Percentiles rank a stretch among this genome's conserved stretches.
phyloP scores from a whole-genome alignment of 768 basidiomycete genomes.

The Tricholoma sp. region DNA sequence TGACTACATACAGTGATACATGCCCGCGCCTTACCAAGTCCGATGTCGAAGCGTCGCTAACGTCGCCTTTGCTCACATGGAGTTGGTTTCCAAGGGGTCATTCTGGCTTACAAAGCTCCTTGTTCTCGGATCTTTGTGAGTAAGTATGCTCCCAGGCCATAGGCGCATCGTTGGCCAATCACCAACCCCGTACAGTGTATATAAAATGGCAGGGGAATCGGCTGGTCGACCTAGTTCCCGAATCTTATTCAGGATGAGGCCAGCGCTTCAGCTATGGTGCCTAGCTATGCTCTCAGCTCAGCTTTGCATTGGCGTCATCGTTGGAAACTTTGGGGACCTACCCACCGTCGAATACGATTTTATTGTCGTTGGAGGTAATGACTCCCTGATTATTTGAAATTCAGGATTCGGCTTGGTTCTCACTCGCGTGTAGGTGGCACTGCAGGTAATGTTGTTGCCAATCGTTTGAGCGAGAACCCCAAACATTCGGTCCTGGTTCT shows the following conservation, averaged over 20 bases:
- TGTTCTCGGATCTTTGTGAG: too few relatives aligned
- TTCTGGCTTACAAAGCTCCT: too few relatives aligned
- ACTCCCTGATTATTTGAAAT: not conserved
- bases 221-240: not conserved
- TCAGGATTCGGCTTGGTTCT: conserved; percentile 30
- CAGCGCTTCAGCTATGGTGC: not conserved
- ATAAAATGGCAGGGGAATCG: not conserved
- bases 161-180: too few relatives aligned
- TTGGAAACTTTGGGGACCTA: conserved; percentile 2
- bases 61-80: too few relatives aligned
- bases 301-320: not conserved
- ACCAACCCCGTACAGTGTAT: not conserved
- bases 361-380: conserved; percentile 21
- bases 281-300: not conserved
- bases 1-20: too few relatives aligned
- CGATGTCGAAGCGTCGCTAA: too few relatives aligned
- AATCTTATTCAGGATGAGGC: not conserved
- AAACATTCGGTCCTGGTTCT: conserved; percentile 35
- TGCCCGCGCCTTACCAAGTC: too few relatives aligned
- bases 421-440: conserved; percentile 19
- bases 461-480: conserved; percentile 33
- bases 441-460: conserved; percentile 15
- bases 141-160: too few relatives aligned
- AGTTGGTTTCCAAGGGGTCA: too few relatives aligned
- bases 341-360: conserved; percentile 17